phyloP scores from a whole-genome alignment of 257 asterid genomes.

The Nicotiana paniculata region DNA sequence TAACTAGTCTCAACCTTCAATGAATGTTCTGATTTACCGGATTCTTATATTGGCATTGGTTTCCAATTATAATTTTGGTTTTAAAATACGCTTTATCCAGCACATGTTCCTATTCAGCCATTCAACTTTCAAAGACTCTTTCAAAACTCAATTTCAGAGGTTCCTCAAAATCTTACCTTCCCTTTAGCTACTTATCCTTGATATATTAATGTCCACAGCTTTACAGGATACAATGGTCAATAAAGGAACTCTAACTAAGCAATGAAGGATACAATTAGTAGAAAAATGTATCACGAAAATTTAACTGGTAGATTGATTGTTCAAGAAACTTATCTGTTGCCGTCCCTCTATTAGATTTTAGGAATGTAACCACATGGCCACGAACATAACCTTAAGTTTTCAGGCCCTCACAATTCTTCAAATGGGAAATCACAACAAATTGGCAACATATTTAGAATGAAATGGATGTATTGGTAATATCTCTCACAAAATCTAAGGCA shows the following conservation, averaged over 20 bases:
- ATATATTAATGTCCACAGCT: background rate
- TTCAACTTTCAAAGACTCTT: background rate
- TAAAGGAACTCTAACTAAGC: background rate
- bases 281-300: background rate
- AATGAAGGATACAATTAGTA: background rate
- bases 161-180: background rate
- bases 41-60: background rate
- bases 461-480: background rate
- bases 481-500: background rate
- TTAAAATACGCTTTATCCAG: background rate
- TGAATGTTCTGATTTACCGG: background rate
- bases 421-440: background rate
- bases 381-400: background rate
- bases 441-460: background rate
- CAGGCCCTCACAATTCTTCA: background rate
- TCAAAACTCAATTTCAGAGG: background rate
- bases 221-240: background rate
- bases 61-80: background rate
- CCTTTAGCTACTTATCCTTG: background rate
- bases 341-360: background rate
- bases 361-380: background rate
- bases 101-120: background rate
- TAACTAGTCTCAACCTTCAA: background rate
- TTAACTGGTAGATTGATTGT: background rate
- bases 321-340: background rate